phyloP scores from a whole-genome alignment of 441 rosid species.

The Viola pubescens region DNA sequence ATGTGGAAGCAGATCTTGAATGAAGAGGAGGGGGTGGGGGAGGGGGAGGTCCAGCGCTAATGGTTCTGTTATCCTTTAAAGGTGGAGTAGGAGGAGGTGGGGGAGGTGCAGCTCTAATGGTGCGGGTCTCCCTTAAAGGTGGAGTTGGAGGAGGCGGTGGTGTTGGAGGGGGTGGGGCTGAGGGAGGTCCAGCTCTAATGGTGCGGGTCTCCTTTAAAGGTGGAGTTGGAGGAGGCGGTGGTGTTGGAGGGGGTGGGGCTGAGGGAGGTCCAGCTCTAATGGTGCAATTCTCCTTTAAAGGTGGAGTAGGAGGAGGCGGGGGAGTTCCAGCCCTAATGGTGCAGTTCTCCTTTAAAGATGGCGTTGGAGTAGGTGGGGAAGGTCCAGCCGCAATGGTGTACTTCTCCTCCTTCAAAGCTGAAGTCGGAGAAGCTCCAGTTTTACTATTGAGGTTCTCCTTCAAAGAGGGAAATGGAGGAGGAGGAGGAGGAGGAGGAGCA shows the following conservation, averaged over 20 bases:
- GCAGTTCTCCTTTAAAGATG: conserved; percentile 4
- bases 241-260: conserved; percentile 25
- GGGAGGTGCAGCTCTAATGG: background rate
- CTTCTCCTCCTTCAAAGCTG: too few species aligned
- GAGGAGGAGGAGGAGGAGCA: too few species aligned
- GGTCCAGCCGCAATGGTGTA: background rate
- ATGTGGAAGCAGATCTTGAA: conserved; percentile 17
- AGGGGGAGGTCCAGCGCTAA: conserved; percentile 10
- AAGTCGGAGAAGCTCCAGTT: too few species aligned
- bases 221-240: conserved; percentile 19
- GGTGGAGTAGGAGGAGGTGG: conserved; percentile 28
- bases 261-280: conserved; percentile 20
- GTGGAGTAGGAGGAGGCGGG: conserved; percentile 24
- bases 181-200: conserved; percentile 1
- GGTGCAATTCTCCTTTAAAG: conserved; percentile 12
- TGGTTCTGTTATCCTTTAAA: background rate
- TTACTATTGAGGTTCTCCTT: too few species aligned
- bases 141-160: conserved; percentile 27
- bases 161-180: conserved; percentile 17
- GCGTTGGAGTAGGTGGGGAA: conserved; percentile 6
- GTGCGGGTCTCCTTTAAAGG: background rate
- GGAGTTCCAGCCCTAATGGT: conserved; percentile 6
- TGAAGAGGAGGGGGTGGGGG: conserved; percentile 23
- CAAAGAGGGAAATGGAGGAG: too few species aligned
- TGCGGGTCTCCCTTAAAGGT: background rate